Evolutionary conservation across 2,329 filamentous ascomycete genomes (phyloP).

Genomic region (Dactylellina cionopaga): DNA sequence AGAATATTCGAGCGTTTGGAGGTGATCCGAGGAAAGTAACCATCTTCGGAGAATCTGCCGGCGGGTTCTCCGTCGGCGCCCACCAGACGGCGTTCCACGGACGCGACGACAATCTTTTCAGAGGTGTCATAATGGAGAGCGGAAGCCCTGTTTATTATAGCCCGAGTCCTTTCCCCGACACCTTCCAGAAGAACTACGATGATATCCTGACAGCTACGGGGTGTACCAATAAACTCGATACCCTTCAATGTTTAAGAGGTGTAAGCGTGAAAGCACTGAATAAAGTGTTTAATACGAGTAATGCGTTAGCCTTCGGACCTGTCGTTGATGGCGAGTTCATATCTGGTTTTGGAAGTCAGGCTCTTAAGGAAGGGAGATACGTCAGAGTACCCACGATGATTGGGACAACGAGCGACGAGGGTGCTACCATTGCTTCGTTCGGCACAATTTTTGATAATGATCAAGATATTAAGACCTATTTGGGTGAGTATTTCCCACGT

Average conservation of each 20-base stretch:
- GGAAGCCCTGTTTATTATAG: background rate
- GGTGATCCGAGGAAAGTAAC: conserved; percentile 70
- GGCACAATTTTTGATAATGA: background rate
- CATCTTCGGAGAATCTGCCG: conserved; percentile 72
- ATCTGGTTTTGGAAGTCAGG: conserved; percentile 65
- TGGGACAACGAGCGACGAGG: conserved; percentile 74
- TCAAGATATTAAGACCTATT: background rate
- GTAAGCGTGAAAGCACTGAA: conserved; percentile 71
- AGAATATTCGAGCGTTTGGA: conserved; percentile 70
- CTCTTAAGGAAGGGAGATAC: conserved; percentile 69
- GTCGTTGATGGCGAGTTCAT: conserved; percentile 70
- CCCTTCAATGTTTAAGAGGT: conserved; percentile 73
- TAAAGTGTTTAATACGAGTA: conserved; percentile 61
- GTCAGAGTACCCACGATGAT: conserved; percentile 72
- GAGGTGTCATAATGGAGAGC: conserved; percentile 63
- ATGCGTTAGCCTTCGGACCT: conserved; percentile 55
- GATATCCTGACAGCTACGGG: conserved; percentile 68
- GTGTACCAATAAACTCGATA: conserved; percentile 69
- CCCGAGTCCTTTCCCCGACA: background rate
- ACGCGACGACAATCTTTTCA: conserved; percentile 67
- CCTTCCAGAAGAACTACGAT: conserved; percentile 59
- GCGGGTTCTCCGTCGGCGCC: conserved; percentile 64
- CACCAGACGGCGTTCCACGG: conserved; percentile 68
- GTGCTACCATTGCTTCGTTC: conserved; percentile 63
- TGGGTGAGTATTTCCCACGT: background rate